Conservation (phyloP, 805 yeast species). For the Candida argentea region DNA sequence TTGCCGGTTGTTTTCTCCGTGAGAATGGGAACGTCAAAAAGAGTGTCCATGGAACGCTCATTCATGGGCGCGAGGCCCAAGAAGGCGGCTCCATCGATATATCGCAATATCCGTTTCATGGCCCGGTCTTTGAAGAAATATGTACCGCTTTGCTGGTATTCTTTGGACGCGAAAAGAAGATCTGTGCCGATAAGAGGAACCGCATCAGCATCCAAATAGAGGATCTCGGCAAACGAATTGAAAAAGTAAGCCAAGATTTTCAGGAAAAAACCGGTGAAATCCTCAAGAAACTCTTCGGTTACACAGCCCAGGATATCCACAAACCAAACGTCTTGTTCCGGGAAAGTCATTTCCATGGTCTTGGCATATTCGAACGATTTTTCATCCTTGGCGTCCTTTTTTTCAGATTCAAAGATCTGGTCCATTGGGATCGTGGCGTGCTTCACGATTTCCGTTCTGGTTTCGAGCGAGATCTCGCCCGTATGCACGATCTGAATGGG, state of each 20-base stretch:
- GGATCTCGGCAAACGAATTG: conserved; percentile 35
- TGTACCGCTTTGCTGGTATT: conserved; percentile 24
- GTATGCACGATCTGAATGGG: conserved; percentile 35
- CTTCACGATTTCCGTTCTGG: conserved; percentile 7
- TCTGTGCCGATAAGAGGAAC: conserved; percentile 27
- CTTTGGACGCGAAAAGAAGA: conserved; percentile 16
- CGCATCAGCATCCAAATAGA: conserved; percentile 46
- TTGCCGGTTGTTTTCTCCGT: conserved; percentile 22
- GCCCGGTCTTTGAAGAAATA: conserved; percentile 16
- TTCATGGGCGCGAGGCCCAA: conserved; percentile 21
- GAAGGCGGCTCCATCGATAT: conserved; percentile 21
- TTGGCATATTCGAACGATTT: conserved; percentile 6
- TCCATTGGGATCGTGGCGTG: conserved; percentile 11
- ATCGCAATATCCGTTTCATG: too few species aligned
- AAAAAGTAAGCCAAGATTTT: conserved; percentile 26
- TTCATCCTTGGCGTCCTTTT: conserved; percentile 5
- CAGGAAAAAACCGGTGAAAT: conserved; percentile 24
- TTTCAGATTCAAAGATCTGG: conserved; percentile 11
- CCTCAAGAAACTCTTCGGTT: conserved; percentile 7
- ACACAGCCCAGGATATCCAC: conserved; percentile 19
- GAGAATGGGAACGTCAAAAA: conserved; percentile 20
- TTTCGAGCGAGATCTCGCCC: conserved; percentile 18
- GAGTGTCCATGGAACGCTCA: conserved; percentile 13
- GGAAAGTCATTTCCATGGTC: conserved; percentile 12
- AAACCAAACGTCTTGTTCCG: conserved; percentile 29